These are phyloP conservation scores for Prunus padus DNA, from an alignment of 306 rosid species.

Conservation along the genomic window DNA sequence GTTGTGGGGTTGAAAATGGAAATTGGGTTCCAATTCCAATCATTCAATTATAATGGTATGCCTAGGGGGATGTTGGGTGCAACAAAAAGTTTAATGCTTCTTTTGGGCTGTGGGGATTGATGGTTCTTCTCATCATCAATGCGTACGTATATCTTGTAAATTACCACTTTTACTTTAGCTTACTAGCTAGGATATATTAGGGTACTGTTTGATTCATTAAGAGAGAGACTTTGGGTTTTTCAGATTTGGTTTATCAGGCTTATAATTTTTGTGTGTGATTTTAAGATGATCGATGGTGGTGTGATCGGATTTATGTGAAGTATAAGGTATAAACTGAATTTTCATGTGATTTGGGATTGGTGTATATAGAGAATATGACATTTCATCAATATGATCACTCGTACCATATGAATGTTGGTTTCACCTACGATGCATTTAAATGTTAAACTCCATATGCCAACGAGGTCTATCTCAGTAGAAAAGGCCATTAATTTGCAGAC, in stretches of 20 bases:
- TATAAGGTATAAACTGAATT: conserved; percentile 9
- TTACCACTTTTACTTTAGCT: conserved; percentile 15
- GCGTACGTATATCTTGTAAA: conserved; percentile 38
- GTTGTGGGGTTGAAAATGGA: not conserved
- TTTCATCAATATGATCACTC: conserved; percentile 8
- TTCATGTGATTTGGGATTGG: conserved; percentile 1
- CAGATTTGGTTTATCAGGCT: not conserved
- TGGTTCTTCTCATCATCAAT: conserved; percentile 7
- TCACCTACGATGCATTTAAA: no score
- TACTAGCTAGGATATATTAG: conserved; percentile 29
- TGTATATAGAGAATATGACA: conserved; percentile 18
- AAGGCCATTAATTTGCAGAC: no score
- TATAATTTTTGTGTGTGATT: not conserved
- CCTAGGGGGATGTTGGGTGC: not conserved
- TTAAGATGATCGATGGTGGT: conserved; percentile 9
- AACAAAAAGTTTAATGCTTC: not conserved
- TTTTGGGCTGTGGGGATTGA: not conserved
- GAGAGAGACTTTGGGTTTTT: not conserved
- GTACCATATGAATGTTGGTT: not conserved
- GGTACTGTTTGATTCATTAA: not conserved
- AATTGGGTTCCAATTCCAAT: not conserved
- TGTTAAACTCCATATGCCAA: no score
- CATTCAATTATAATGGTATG: not conserved
- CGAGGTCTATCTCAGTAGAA: no score
- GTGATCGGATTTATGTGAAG: not conserved